phyloP scores from a whole-genome alignment of 345 rosid genomes.

The Salix udensis region DNA sequence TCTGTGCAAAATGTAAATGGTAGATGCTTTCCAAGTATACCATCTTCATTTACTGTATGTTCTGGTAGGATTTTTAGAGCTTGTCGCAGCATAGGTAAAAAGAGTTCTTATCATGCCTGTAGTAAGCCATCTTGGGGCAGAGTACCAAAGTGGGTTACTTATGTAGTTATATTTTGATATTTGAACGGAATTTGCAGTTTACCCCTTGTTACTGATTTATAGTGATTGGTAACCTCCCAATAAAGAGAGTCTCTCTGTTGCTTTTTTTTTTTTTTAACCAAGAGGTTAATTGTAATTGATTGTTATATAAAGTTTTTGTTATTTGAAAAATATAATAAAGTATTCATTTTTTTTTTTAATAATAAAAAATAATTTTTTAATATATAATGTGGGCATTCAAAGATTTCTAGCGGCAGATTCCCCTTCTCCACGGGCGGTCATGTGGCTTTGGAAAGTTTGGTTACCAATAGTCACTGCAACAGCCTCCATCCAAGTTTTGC shows the following conservation, averaged over 20 bases:
- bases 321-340: no score
- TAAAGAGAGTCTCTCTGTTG: background rate
- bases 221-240: background rate
- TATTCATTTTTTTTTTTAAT: no score
- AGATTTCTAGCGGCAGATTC: background rate
- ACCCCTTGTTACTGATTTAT: background rate
- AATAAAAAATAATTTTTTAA: no score
- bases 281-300: no score
- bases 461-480: background rate
- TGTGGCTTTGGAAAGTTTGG: background rate
- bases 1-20: constrained; percentile 6
- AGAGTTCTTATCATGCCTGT: background rate
- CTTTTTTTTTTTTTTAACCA: no score
- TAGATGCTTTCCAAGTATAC: constrained; percentile 2
- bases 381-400: background rate
- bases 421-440: background rate
- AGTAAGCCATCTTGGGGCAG: background rate
- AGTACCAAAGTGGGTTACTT: background rate
- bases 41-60: background rate
- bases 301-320: no score
- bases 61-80: background rate
- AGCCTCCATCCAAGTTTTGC: background rate
- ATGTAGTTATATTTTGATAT: background rate
- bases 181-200: background rate
- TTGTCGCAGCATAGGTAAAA: background rate